Conservation (phyloP, 106 monocot species). For the Chionographis japonica region DNA sequence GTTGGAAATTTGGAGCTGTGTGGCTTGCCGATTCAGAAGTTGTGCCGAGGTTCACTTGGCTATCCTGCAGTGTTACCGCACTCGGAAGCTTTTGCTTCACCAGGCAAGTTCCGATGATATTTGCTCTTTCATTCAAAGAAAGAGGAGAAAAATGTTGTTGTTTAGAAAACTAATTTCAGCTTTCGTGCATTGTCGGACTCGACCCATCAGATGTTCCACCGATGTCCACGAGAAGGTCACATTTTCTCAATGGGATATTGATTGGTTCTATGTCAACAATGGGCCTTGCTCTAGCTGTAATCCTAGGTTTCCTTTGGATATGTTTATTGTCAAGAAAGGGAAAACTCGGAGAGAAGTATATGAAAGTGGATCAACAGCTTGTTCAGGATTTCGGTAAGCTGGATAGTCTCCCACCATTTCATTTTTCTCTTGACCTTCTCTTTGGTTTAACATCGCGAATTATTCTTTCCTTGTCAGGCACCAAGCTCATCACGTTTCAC, state of each 20-base stretch:
- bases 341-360: constrained; percentile 48
- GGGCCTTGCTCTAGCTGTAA: constrained; percentile 43
- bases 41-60: constrained; percentile 65
- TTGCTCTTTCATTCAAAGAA: not conserved
- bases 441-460: not conserved
- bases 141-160: not conserved
- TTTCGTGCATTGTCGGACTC: constrained; percentile 9
- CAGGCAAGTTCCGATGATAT: constrained; percentile 30
- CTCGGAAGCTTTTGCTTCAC: constrained; percentile 27
- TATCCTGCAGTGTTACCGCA: constrained; percentile 88
- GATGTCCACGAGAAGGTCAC: constrained; percentile 37
- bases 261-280: constrained; percentile 79
- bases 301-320: constrained; percentile 86
- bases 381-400: constrained; percentile 46
- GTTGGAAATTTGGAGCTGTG: constrained; percentile 91
- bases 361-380: constrained; percentile 68
- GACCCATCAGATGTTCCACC: constrained; percentile 34
- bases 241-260: constrained; percentile 70
- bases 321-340: constrained; percentile 79
- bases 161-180: constrained; percentile 3
- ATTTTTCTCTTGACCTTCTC: not conserved
- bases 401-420: not conserved
- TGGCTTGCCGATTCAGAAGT: constrained; percentile 69
- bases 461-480: constrained; percentile 29
- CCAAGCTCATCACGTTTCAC: constrained; percentile 75